Conservation (phyloP, 2,329 filamentous ascomycete species). For the Colletotrichum abscissum region DNA sequence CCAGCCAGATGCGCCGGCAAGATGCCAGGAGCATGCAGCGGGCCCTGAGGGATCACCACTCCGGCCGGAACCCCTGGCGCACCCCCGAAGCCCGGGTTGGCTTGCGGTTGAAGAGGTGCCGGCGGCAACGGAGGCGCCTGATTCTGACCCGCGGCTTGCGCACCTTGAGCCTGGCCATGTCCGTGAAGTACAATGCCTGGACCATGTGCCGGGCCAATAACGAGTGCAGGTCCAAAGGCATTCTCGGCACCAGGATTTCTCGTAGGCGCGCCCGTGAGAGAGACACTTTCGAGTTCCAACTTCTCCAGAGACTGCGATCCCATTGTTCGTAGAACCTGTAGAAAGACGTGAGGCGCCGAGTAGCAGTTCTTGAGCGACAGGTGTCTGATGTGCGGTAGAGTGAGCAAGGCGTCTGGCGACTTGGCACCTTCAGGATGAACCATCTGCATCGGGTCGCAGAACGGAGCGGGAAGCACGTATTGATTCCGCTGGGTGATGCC, state of each 20-base stretch:
- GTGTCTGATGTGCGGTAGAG: conserved; percentile 66
- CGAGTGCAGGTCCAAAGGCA: not conserved
- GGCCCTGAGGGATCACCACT: not conserved
- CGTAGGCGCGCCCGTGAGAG: conserved; percentile 63
- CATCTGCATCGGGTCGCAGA: conserved; percentile 48
- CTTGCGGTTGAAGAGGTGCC: conserved; percentile 15
- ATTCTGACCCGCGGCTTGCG: not conserved
- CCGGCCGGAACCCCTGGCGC: not conserved
- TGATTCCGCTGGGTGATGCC: conserved; percentile 71
- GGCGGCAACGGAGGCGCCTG: conserved; percentile 23
- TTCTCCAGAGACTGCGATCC: conserved; percentile 59
- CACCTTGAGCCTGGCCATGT: not conserved
- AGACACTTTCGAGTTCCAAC: conserved; percentile 72
- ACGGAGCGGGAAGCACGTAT: conserved; percentile 71
- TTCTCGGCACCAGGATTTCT: not conserved
- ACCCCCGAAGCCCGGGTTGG: not conserved
- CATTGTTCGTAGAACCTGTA: conserved; percentile 62
- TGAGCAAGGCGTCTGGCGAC: conserved; percentile 53
- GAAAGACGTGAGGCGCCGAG: conserved; percentile 69
- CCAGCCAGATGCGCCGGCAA: not conserved
- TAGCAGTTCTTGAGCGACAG: conserved; percentile 77
- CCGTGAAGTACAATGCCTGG: not conserved
- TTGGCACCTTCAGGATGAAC: conserved; percentile 42
- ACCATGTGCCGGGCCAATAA: conserved; percentile 10
- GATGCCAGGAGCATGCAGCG: not conserved